These are phyloP conservation scores for Rhynchospora tenuis DNA, from an alignment of 176 grass and related monocot species.

Conservation along the genomic window DNA sequence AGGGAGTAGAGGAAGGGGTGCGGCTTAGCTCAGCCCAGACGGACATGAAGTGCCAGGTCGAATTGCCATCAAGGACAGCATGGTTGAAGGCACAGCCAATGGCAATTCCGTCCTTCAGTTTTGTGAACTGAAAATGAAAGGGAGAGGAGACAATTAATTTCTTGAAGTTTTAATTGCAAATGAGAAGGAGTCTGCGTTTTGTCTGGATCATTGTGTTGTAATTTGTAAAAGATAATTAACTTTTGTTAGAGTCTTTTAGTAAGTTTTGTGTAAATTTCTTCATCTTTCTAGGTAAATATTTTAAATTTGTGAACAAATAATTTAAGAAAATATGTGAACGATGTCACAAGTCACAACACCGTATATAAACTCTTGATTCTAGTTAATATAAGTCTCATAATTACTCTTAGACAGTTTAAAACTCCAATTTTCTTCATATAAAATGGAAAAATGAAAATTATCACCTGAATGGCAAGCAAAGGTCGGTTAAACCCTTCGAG, in stretches of 20 bases:
- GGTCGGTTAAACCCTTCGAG: conserved; percentile 76
- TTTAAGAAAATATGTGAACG: not conserved
- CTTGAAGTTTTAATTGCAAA: not conserved
- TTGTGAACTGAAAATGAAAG: conserved; percentile 53
- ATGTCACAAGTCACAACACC: no score
- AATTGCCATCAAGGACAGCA: conserved; percentile 79
- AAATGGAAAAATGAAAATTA: not conserved
- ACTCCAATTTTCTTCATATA: not conserved
- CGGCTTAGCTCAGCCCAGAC: conserved; percentile 83
- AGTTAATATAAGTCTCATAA: no score
- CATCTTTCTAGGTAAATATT: not conserved
- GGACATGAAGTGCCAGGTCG: conserved; percentile 98
- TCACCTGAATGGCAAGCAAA: conserved; percentile 81
- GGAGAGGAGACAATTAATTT: not conserved
- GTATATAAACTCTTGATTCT: no score
- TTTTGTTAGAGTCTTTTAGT: not conserved
- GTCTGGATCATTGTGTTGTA: not conserved
- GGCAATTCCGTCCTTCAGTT: conserved; percentile 77
- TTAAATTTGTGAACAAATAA: not conserved
- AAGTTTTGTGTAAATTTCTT: not conserved
- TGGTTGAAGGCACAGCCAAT: conserved; percentile 97
- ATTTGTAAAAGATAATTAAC: not conserved
- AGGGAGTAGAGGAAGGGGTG: conserved; percentile 6
- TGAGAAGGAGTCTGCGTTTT: not conserved
- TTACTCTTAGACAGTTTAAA: not conserved